These are phyloP conservation scores for Candida khao-thaluensis DNA, from an alignment of 805 yeast species.

Conservation along the genomic window DNA sequence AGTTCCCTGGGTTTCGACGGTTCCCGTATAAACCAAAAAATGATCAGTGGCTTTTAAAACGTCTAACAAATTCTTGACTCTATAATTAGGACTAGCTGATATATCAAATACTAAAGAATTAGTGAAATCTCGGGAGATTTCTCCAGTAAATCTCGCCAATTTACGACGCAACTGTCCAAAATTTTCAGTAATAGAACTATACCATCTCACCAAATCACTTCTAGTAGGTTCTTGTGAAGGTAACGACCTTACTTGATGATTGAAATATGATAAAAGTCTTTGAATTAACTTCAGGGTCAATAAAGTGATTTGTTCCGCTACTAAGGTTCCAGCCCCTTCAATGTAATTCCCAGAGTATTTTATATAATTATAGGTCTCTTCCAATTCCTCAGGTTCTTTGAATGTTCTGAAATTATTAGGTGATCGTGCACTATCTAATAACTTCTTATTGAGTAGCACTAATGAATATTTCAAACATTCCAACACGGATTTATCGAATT, in stretches of 20 bases:
- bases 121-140: slow-evolving; percentile 66
- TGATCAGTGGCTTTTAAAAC: slow-evolving; percentile 66
- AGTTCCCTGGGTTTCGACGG: slow-evolving; percentile 69
- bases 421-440: slow-evolving; percentile 70
- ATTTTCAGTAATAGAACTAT: slow-evolving; percentile 63
- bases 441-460: slow-evolving; percentile 68
- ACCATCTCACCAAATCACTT: slow-evolving; percentile 57
- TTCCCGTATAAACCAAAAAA: slow-evolving; percentile 71
- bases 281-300: slow-evolving; percentile 67
- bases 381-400: slow-evolving; percentile 88
- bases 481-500: slow-evolving; percentile 63
- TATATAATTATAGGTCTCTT: slow-evolving; percentile 75
- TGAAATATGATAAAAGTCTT: slow-evolving; percentile 67
- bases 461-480: slow-evolving; percentile 74
- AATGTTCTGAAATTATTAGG: slow-evolving; percentile 70
- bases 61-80: slow-evolving; percentile 51
- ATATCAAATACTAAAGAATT: slow-evolving; percentile 66
- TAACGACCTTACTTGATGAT: slow-evolving; percentile 61
- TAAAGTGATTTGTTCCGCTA: slow-evolving; percentile 72
- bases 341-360: slow-evolving; percentile 74
- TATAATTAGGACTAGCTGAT: slow-evolving; percentile 40
- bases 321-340: slow-evolving; percentile 76
- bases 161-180: slow-evolving; percentile 78
- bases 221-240: slow-evolving; percentile 45
- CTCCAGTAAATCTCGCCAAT: slow-evolving; percentile 71